Evolutionary conservation across 2,329 filamentous ascomycete genomes (phyloP).

Genomic region (Scedosporium boydii): DNA sequence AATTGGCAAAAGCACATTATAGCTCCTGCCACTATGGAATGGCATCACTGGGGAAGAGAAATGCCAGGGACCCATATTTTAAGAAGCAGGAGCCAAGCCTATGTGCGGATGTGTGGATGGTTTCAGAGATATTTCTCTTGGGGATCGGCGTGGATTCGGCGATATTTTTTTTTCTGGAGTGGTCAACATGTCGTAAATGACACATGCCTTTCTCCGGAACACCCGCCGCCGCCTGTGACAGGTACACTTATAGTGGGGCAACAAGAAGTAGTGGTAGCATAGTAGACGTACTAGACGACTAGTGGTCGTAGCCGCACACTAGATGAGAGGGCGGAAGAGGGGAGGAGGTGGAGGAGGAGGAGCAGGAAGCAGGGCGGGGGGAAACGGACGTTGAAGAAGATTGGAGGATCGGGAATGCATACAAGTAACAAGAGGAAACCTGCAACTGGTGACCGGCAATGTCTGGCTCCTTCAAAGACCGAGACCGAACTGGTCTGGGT

Average conservation of each 20-base stretch:
- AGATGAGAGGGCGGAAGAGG: neutral
- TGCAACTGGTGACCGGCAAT: no score
- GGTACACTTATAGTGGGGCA: neutral
- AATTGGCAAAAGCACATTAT: slow-evolving; percentile 7
- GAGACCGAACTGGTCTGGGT: no score
- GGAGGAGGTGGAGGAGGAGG: neutral
- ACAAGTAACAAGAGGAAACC: no score
- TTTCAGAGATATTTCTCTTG: slow-evolving; percentile 8
- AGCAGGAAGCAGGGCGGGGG: neutral
- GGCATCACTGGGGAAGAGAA: neutral
- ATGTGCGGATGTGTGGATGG: neutral
- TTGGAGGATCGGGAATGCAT: neutral
- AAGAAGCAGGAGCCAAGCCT: neutral
- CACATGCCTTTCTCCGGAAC: neutral
- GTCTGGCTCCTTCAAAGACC: no score
- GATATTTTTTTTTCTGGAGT: slow-evolving; percentile 11
- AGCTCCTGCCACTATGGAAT: neutral
- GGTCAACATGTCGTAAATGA: slow-evolving; percentile 8
- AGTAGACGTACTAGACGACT: no score
- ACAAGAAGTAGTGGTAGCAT: neutral
- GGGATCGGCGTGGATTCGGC: slow-evolving; percentile 15
- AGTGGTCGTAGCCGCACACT: neutral
- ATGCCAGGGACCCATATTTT: slow-evolving; percentile 3
- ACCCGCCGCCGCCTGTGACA: neutral
- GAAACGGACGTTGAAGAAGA: neutral